phyloP scores from a whole-genome alignment of 2,329 filamentous ascomycete genomes.

The Nemania serpens region DNA sequence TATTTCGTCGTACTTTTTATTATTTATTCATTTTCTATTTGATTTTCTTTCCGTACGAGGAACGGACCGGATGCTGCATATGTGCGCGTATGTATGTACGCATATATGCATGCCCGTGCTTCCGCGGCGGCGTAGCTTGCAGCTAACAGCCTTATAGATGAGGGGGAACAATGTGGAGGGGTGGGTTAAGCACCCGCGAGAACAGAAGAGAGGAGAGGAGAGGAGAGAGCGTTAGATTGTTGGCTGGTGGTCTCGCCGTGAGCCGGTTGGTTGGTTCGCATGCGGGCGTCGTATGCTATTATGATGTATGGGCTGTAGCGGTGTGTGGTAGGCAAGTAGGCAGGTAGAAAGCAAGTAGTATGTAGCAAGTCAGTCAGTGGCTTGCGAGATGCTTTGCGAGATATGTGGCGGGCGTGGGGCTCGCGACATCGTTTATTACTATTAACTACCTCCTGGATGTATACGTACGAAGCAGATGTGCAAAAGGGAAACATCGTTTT shows the following conservation, averaged over 20 bases:
- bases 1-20: no score
- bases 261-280: background rate
- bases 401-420: constrained; percentile 2
- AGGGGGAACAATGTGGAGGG: background rate
- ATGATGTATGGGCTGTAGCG: background rate
- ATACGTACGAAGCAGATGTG: no score
- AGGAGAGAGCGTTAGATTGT: background rate
- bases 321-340: background rate
- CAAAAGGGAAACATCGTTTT: no score
- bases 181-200: no score
- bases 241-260: background rate
- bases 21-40: no score
- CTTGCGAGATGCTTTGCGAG: background rate
- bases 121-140: background rate
- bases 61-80: background rate
- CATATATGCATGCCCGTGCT: no score
- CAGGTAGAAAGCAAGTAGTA: background rate
- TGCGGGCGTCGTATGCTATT: background rate
- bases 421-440: no score
- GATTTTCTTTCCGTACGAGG: background rate
- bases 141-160: background rate
- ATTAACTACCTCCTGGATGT: no score
- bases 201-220: background rate
- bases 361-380: background rate
- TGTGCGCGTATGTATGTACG: background rate